Evolutionary conservation across 2,329 filamentous ascomycete species (phyloP).

Genomic region (Dactylellina parvicollis): DNA sequence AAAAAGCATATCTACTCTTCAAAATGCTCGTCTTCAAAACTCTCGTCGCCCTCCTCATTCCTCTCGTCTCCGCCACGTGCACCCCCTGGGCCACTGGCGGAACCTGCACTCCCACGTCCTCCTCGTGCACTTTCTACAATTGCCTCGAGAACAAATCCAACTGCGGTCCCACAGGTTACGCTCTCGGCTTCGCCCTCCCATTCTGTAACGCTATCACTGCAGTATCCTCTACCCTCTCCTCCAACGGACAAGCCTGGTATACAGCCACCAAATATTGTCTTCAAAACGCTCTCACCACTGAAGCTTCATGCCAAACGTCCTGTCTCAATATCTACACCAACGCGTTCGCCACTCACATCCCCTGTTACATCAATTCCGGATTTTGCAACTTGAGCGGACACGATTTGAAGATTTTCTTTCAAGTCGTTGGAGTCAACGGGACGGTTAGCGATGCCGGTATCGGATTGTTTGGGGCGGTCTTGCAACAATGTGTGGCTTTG

Average conservation of each 20-base stretch:
- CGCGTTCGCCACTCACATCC: constrained; percentile 41
- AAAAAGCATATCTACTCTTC: background rate
- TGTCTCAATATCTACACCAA: constrained; percentile 34
- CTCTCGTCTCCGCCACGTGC: constrained; percentile 24
- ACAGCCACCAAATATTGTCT: constrained; percentile 35
- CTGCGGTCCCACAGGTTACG: constrained; percentile 27
- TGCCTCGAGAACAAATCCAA: constrained; percentile 23
- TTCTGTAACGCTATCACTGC: constrained; percentile 36
- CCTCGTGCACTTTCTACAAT: constrained; percentile 35
- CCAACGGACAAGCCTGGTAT: constrained; percentile 39
- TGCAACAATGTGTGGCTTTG: constrained; percentile 17
- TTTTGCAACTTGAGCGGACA: constrained; percentile 19
- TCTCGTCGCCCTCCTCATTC: background rate
- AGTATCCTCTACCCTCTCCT: constrained; percentile 11
- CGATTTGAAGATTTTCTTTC: constrained; percentile 40
- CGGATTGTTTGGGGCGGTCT: constrained; percentile 22
- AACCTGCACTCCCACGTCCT: constrained; percentile 28
- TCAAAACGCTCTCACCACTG: constrained; percentile 30
- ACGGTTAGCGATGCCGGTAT: constrained; percentile 22
- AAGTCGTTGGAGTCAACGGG: constrained; percentile 32
- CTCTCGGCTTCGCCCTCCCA: constrained; percentile 29
- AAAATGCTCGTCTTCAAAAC: constrained; percentile 28
- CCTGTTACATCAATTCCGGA: constrained; percentile 28
- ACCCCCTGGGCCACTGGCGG: constrained; percentile 32
- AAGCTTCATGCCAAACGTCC: constrained; percentile 29